Base-by-base conservation (phyloP, 1,284 basidiomycete species). In the Rhodotorula sp. region DNA sequence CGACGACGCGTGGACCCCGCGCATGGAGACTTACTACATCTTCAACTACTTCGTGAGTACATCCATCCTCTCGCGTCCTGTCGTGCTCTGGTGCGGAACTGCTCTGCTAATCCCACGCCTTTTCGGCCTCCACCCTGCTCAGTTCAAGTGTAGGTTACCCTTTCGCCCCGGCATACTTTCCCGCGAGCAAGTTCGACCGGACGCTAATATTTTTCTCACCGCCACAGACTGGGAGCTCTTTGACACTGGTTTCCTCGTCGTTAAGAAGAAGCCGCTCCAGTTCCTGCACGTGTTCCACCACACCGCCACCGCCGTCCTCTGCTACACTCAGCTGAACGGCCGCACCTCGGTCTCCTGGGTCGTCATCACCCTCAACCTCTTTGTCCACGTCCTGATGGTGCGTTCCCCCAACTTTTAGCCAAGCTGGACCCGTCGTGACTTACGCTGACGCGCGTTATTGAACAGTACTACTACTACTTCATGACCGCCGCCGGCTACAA, bases 201-300 rank as follows among this genome's bases (percentile, higher is more conserved):
- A 12, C 12, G 24, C 58, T 30, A 15, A 48, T 45, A 17, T 12
- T 14, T 37, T 24, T 30, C 30, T 26, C n/a, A 8, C 24, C 30
- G 67, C 68, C 68, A 55, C 71, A 72, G 73, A 74, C 75, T 75
- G 94, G 74, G 95, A 98, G 83, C 87, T 97, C 69, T 81, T 95
- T 72, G 95, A 98, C 85, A 97, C 95, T 10, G 86, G 96, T 75
- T 98, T 98, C 86, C 88, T 99, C 76, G 91, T 92, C n/a, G 84
- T 95, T 78, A 98, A 97, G 87, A 97, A 97, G 86, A 97, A 98
- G 83, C 92, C 93, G 42, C 85, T 98, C 65, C 78, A 95, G 91
- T 98, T 98, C 84, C 84, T 99, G 75, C 95, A 99, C 82, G 95
- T 98, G 77, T 98, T 96, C 85, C 95, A 98, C 82, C 95, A 98